Conservation (phyloP, 495 filamentous ascomycete species). For the Hyaloscypha finlandica region DNA sequence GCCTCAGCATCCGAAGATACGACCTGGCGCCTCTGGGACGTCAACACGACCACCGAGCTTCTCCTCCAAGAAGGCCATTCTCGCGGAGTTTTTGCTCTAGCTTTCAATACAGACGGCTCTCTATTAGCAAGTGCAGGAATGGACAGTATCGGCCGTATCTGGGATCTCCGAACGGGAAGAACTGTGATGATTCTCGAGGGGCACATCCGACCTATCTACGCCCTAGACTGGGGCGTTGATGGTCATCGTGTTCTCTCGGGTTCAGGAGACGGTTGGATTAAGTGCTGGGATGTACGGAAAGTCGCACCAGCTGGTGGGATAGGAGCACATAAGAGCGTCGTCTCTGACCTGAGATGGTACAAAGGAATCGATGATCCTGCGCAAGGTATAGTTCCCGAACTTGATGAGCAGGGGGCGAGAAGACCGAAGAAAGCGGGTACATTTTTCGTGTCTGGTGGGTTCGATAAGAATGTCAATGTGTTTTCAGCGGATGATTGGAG, state of each 20-base stretch:
- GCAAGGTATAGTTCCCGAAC: conserved; percentile 55
- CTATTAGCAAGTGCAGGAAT: conserved; percentile 86
- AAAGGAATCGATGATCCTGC: conserved; percentile 73
- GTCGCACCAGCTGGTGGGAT: conserved; percentile 80
- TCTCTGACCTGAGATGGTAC: conserved; percentile 93
- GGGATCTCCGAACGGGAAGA: conserved; percentile 92
- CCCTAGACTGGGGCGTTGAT: conserved; percentile 88
- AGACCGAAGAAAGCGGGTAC: conserved; percentile 72
- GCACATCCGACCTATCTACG: conserved; percentile 91
- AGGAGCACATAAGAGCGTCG: conserved; percentile 87
- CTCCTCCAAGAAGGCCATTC: conserved; percentile 94
- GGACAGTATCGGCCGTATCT: conserved; percentile 93
- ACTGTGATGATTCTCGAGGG: conserved; percentile 96
- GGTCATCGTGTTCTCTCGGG: conserved; percentile 86
- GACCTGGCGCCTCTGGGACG: conserved; percentile 96
- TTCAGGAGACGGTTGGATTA: conserved; percentile 93
- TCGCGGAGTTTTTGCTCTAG: conserved; percentile 83
- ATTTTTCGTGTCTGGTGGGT: conserved; percentile 87
- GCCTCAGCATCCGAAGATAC: conserved; percentile 95
- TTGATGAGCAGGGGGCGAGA: conserved; percentile 62
- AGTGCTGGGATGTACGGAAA: conserved; percentile 95
- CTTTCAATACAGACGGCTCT: conserved; percentile 88
- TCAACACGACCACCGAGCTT: conserved; percentile 79
- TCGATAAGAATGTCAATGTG: conserved; percentile 94
- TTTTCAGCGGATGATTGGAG: conserved; percentile 97